Conservation (phyloP, 208 protist species). For the Leptomonas seymouri region DNA sequence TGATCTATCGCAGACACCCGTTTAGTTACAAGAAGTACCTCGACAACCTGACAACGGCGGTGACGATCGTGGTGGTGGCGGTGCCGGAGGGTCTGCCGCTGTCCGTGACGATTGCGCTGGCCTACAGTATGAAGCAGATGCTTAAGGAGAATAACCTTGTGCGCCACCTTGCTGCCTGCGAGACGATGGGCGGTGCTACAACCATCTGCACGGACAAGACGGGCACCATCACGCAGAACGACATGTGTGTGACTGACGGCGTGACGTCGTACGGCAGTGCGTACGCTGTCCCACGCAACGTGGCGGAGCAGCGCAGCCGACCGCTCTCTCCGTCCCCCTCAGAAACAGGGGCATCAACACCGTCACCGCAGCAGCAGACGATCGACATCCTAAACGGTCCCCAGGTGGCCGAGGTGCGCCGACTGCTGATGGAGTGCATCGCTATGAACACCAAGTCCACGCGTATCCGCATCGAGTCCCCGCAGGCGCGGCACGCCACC, state of each 20-base stretch:
- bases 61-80: slow-evolving; percentile 97
- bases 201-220: slow-evolving; percentile 96
- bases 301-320: slow-evolving; percentile 9
- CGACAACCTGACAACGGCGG: slow-evolving; percentile 87
- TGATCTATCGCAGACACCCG: slow-evolving; percentile 31
- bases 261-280: slow-evolving; percentile 31
- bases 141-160: slow-evolving; percentile 95
- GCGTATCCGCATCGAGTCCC: slow-evolving; percentile 37
- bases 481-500: slow-evolving; percentile 48
- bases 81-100: slow-evolving; percentile 98
- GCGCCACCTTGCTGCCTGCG: slow-evolving; percentile 95
- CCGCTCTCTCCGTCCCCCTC: slow-evolving; percentile 1
- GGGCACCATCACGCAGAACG: slow-evolving; percentile 95
- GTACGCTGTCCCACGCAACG: slow-evolving; percentile 13
- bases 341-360: background rate
- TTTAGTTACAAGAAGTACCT: slow-evolving; percentile 78
- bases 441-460: slow-evolving; percentile 59
- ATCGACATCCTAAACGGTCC: slow-evolving; percentile 29
- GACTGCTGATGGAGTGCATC: slow-evolving; percentile 67
- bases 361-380: slow-evolving; percentile 14
- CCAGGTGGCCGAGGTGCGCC: slow-evolving; percentile 19
- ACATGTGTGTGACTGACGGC: slow-evolving; percentile 87
- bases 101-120: slow-evolving; percentile 97
- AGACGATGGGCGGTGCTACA: slow-evolving; percentile 97
- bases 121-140: slow-evolving; percentile 97